These are phyloP conservation scores for Dioszegia aurantiaca DNA, from an alignment of 768 basidiomycete genomes.

Conservation along the genomic window DNA sequence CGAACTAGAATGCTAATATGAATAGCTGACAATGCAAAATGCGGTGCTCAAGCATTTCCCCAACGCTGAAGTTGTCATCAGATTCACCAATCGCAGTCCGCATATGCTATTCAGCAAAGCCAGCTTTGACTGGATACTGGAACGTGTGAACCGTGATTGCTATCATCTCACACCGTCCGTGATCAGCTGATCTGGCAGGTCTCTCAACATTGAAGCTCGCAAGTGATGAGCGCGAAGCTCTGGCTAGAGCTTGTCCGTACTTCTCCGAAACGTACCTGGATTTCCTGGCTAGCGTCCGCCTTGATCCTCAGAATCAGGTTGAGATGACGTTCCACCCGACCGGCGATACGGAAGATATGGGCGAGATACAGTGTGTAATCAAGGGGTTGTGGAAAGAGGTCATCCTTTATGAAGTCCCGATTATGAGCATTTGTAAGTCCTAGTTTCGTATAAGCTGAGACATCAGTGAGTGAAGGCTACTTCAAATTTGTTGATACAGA, in stretches of 20 bases:
- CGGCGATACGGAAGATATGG: slow-evolving; percentile 54
- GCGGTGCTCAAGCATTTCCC: slow-evolving; percentile 77
- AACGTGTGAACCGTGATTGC: slow-evolving; percentile 60
- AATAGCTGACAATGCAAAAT: slow-evolving; percentile 91
- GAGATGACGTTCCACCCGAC: slow-evolving; percentile 63
- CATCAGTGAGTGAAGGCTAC: slow-evolving; percentile 75
- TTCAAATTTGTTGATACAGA: slow-evolving; percentile 71
- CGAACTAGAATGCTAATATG: not conserved
- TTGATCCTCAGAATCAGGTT: slow-evolving; percentile 61
- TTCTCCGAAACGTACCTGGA: slow-evolving; percentile 70
- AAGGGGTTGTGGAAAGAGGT: slow-evolving; percentile 47
- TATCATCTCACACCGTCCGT: not conserved
- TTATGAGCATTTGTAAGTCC: slow-evolving; percentile 69
- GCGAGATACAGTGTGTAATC: slow-evolving; percentile 69
- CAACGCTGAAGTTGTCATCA: slow-evolving; percentile 66
- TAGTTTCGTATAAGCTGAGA: not conserved
- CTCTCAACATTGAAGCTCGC: slow-evolving; percentile 67
- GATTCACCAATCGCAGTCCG: slow-evolving; percentile 74
- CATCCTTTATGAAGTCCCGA: slow-evolving; percentile 92
- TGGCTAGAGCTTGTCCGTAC: slow-evolving; percentile 68
- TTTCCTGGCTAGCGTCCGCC: slow-evolving; percentile 58
- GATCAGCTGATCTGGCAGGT: slow-evolving; percentile 55
- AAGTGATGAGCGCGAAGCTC: slow-evolving; percentile 64
- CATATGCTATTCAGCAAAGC: slow-evolving; percentile 64
- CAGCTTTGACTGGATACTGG: slow-evolving; percentile 63